phyloP scores from a whole-genome alignment of 2,329 filamentous ascomycete species.

The Trichoderma koningii region DNA sequence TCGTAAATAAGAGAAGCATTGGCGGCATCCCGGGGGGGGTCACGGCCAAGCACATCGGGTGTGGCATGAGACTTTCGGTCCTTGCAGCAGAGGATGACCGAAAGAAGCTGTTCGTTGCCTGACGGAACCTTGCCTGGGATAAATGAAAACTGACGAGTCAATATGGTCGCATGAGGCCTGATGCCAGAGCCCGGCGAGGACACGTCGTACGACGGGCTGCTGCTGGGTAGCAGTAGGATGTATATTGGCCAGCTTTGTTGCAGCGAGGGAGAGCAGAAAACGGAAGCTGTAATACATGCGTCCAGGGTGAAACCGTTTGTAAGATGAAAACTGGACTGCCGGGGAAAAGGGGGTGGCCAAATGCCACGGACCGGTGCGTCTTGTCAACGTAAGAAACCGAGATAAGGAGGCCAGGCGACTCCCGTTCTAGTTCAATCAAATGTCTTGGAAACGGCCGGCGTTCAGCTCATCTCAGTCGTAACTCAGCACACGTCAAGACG shows the following conservation, averaged over 20 bases:
- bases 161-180: not conserved
- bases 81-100: conserved; percentile 15
- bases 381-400: conserved; percentile 23
- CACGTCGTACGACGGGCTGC: conserved; percentile 3
- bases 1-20: not conserved
- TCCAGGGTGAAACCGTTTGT: conserved; percentile 25
- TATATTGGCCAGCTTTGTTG: not conserved
- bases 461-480: not conserved
- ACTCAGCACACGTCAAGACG: not conserved
- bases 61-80: not conserved
- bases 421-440: conserved; percentile 18
- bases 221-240: not conserved
- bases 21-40: conserved; percentile 1
- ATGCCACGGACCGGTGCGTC: not conserved
- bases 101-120: not conserved
- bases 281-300: not conserved
- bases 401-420: not conserved
- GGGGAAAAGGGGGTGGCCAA: not conserved
- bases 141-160: conserved; percentile 27
- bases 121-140: conserved; percentile 11
- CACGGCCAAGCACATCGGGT: conserved; percentile 1
- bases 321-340: conserved; percentile 21
- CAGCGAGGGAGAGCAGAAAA: not conserved
- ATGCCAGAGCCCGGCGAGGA: not conserved
- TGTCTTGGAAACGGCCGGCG: conserved; percentile 21